Evolutionary conservation across 176 grass and related monocot genomes (phyloP).

Genomic region (Ensete ventricosum): DNA sequence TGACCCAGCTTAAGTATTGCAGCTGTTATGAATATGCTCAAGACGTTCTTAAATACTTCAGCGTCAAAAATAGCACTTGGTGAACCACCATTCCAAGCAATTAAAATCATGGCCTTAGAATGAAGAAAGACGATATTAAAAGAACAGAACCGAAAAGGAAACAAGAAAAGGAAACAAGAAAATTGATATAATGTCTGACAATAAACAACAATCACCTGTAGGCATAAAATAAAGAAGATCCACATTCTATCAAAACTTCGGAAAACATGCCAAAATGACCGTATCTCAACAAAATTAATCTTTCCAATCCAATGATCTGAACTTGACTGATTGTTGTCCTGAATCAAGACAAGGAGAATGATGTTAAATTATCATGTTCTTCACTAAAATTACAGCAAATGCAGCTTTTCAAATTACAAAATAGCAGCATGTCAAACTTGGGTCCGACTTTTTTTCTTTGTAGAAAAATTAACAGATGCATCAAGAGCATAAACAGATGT

Average conservation of each 20-base stretch:
- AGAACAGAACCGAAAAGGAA: constrained; percentile 3
- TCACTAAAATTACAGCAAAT: background rate
- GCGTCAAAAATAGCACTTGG: constrained; percentile 71
- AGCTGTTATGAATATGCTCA: constrained; percentile 95
- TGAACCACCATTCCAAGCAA: constrained; percentile 94
- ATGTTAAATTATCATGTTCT: background rate
- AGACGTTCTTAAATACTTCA: constrained; percentile 78
- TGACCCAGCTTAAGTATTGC: constrained; percentile 65
- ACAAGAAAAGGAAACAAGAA: constrained; percentile 3
- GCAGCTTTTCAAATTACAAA: too few species aligned
- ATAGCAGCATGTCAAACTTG: too few species aligned
- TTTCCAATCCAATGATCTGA: constrained; percentile 77
- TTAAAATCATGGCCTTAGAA: constrained; percentile 74
- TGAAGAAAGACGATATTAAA: background rate
- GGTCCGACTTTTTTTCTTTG: too few species aligned
- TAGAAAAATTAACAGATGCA: background rate
- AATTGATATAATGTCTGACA: background rate
- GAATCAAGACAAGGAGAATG: constrained; percentile 17
- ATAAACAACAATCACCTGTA: constrained; percentile 49
- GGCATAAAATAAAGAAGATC: constrained; percentile 79
- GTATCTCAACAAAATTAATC: constrained; percentile 89
- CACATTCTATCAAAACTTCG: constrained; percentile 99
- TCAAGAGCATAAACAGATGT: background rate
- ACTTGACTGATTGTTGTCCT: constrained; percentile 39
- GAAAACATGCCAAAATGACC: constrained; percentile 97